Evolutionary conservation across 192 early-diverging fungal genomes (phyloP), one percentile per base, ranked within the genome.

Genomic region (Kappamyces sp.): DNA sequence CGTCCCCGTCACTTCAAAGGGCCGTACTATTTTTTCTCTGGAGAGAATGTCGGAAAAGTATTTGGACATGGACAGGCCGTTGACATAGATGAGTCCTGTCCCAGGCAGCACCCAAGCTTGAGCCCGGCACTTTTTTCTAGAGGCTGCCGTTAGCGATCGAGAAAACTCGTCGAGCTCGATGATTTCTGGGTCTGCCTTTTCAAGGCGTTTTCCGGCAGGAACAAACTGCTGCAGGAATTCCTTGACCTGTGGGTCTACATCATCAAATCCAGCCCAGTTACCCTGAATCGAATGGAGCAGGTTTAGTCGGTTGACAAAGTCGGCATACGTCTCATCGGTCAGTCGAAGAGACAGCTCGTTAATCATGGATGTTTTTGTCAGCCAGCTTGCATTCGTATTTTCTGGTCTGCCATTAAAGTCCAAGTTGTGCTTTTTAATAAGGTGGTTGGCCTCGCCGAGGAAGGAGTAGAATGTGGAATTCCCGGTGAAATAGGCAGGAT

Each of bases 401-500:
- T 43, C 7, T 62, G 57, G 30, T n/a, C 51, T 5, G 60, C 39
- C 49, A 62, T 47, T 22, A 45, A 73, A 60, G 11, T 14, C 54
- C 29, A 69, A 38, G 32, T 63, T 49, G 43, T 70, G 57, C 37
- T 74, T 65, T 7, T 69, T 43, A 49, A 78, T 69, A 34, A 86
- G 66, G 2, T 65, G 62, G 64, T 88, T 85, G 15, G 92, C 54
- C 1, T 77, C 75, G 34, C 86, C 80, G 5, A 94, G 53, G n/a
- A 85, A 66, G 35, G 86, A 79, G 65, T 84, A 85, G 75, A 88
- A 93, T 40, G 73, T 70, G 43, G 84, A 84, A 71, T 90, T 91
- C 0, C 86, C 85, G 34, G 90, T 93, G 62, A 96, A 96, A 72
- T 92, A 96, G 5, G 91, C 88, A 0, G 86, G 68, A 6, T 88